These are phyloP conservation scores for Neolentinus lepideus DNA, from an alignment of 1,284 basidiomycete species.

Conservation along the genomic window DNA sequence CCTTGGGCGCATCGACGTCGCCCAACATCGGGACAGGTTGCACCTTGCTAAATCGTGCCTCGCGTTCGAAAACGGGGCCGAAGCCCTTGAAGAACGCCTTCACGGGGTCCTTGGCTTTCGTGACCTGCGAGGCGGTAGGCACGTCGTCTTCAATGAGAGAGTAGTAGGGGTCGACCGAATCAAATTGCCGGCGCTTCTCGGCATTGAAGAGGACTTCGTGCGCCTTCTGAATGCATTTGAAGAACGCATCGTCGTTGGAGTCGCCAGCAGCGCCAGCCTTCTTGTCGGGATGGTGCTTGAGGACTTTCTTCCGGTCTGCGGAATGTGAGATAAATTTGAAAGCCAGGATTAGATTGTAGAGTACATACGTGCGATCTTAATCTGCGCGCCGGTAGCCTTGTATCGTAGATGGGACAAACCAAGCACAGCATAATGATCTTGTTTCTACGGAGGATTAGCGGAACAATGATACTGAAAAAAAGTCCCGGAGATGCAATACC, in stretches of 20 bases:
- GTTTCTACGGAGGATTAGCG: slow-evolving; percentile 52
- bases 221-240: slow-evolving; percentile 99
- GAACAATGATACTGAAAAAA: neutral
- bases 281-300: slow-evolving; percentile 99
- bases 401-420: slow-evolving; percentile 89
- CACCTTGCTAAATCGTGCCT: slow-evolving; percentile 85
- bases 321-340: slow-evolving; percentile 6
- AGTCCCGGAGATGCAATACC: slow-evolving; percentile 39
- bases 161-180: slow-evolving; percentile 86
- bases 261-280: slow-evolving; percentile 75
- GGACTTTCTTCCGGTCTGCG: slow-evolving; percentile 93
- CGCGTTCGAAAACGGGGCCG: slow-evolving; percentile 82
- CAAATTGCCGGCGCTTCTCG: slow-evolving; percentile 92
- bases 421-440: slow-evolving; percentile 96
- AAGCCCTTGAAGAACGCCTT: slow-evolving; percentile 59
- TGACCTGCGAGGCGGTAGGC: slow-evolving; percentile 65
- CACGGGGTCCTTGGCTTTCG: slow-evolving; percentile 44
- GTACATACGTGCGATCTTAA: slow-evolving; percentile 89
- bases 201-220: slow-evolving; percentile 86
- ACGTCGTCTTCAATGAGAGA: slow-evolving; percentile 72
- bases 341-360: slow-evolving; percentile 2
- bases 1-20: slow-evolving; percentile 64
- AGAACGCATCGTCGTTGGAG: slow-evolving; percentile 95
- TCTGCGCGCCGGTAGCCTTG: slow-evolving; percentile 86
- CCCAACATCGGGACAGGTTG: slow-evolving; percentile 88